Evolutionary conservation across 331 rosid genomes (phyloP), one percentile per base, ranked within the genome.

Genomic region (Acacia concinna): DNA sequence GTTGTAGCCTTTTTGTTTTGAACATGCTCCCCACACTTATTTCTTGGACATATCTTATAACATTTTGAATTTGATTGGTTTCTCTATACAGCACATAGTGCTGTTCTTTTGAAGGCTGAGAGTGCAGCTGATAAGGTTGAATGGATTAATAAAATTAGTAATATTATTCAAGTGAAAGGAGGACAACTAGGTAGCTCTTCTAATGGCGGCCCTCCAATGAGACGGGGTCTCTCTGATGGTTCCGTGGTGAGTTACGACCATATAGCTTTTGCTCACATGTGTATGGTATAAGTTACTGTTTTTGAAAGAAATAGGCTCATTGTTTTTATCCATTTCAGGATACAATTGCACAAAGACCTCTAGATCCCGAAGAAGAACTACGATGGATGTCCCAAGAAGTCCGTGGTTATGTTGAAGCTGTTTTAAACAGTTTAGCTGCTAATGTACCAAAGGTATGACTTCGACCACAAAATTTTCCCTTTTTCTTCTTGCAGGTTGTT

Each of bases 311-410:
- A 32, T 8, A 18, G 15, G 47, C 71, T 66, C 71, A 67, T 9
- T 20, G 15, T 37, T 13, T 77, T 70, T 79, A 31, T 10, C 65
- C 4, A 38, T 65, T 21, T 12, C 83, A 96, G 99, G 99, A 93
- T 66, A 93, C 96, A 11, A 93, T 96, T 98, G 73, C 87, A 77
- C 90, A 97, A 83, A 93, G 91, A 78, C 97, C 99, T 73, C 98
- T 89, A 66, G 98, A 96, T 74, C 99, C 99, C 2, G 99, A 96
- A 87, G 99, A 96, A 86, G 99, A 96, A 84, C 99, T 96, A 25
- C 87, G 98, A 75, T 93, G 99, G 99, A 96, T 96, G 99, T 88
- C 99, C 68, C 98, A 96, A 82, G 99, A 96, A 93, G 99, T 96
- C 32, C 96, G 99, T 34, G 98, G 99, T 54, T 95, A 95, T 78